phyloP scores from a whole-genome alignment of 495 filamentous ascomycete genomes.

The Talaromyces liani region DNA sequence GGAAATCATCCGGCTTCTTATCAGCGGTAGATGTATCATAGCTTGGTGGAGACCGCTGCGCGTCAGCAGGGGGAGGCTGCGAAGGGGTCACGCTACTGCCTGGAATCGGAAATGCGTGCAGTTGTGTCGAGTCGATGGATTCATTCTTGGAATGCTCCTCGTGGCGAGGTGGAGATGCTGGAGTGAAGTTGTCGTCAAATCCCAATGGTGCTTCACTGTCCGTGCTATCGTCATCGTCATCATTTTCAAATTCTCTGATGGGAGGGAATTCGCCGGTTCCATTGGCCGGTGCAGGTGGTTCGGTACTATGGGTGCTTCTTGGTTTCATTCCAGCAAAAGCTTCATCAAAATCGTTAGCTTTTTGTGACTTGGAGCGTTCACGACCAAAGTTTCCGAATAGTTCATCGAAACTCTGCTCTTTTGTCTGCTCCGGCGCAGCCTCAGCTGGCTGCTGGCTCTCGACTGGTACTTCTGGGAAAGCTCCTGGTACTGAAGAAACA shows the following conservation, averaged over 20 bases:
- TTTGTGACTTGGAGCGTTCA: conserved; percentile 49
- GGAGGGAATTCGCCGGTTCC: conserved; percentile 76
- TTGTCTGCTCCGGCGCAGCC: conserved; percentile 14
- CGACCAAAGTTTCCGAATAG: conserved; percentile 49
- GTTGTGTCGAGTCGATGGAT: conserved; percentile 31
- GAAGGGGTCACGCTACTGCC: conserved; percentile 19
- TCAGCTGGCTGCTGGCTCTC: conserved; percentile 12
- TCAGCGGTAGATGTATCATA: conserved; percentile 44
- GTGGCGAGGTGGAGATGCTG: conserved; percentile 53
- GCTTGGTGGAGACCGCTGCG: conserved; percentile 58
- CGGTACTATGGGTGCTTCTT: conserved; percentile 10
- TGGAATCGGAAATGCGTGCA: conserved; percentile 34
- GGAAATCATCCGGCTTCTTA: conserved; percentile 34
- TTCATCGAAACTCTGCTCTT: conserved; percentile 40
- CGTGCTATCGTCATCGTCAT: conserved; percentile 64
- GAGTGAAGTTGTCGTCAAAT: conserved; percentile 89
- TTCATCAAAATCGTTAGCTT: conserved; percentile 46
- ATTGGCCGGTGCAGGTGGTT: conserved; percentile 24
- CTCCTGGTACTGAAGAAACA: background rate
- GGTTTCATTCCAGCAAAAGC: conserved; percentile 39
- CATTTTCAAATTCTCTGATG: conserved; percentile 74
- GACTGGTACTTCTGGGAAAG: background rate
- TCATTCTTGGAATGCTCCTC: conserved; percentile 22
- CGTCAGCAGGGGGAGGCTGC: conserved; percentile 41
- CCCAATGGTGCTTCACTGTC: conserved; percentile 63